Evolutionary conservation across 345 rosid species (phyloP), one percentile per base, ranked within the genome.

Genomic region (Streptanthus diversifolius): DNA sequence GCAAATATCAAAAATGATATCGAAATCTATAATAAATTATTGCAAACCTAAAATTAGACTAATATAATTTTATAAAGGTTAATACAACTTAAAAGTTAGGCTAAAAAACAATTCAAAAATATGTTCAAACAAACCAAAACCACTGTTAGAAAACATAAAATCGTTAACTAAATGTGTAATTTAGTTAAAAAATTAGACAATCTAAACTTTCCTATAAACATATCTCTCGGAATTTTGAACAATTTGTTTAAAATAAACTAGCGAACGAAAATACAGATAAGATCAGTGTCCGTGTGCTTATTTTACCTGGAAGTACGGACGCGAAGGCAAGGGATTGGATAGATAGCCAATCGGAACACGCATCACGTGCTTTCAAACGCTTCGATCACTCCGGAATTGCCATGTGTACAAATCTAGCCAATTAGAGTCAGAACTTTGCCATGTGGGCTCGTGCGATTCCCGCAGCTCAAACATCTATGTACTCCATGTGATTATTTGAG

Each of bases 361-460:
- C 80, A 63, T 71, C 76, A 71, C 76, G 72, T 65, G 80, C 18
- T 65, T 71, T 66, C 44, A 24, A 66, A 40, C n/a, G 56, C 80
- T 58, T 65, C 7, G 56, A 71, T 71, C 77, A 66, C 77, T 77
- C 77, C 3, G 29, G 4, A 7, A 14, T 5, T 14, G 68, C 58
- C 77, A 77, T 62, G 72, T 77, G 41, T 58, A 25, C 9, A 57
- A 48, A 64, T 65, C 13, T 64, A 77, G 68, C 68, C 76, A 71
- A 5, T 49, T 65, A 65, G 41, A 77, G 72, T 58, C 77, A 58
- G 80, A 64, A 51, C 61, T 77, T 77, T 49, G 67, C 40, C 80
- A 77, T 64, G 80, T 71, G 80, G 72, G 53, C 80, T 71, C 72
- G 80, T 77, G 80, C 71, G 19, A 54, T 76, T 55, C 71, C 60